Evolutionary conservation across 2,329 filamentous ascomycete genomes (phyloP).

Genomic region (Cladosporium austrohemisphaericum): DNA sequence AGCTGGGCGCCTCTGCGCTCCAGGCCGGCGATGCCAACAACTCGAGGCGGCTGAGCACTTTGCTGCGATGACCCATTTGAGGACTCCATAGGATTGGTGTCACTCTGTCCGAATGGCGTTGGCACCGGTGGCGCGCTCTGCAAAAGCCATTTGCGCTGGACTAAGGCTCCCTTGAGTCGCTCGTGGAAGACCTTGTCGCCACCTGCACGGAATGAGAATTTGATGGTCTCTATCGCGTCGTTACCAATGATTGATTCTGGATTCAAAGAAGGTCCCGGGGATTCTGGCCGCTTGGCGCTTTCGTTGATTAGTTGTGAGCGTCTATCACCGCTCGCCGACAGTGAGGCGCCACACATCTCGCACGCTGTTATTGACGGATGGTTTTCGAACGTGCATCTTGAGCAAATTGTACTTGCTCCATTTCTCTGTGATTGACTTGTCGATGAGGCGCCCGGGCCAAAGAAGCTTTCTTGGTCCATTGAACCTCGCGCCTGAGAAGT

Average conservation of each 20-base stretch:
- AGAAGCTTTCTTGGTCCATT: background rate
- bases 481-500: background rate
- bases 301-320: conserved; percentile 35
- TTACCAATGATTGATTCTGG: conserved; percentile 43
- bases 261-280: conserved; percentile 68
- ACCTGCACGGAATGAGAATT: conserved; percentile 84
- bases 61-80: conserved; percentile 22
- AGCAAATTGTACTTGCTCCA: conserved; percentile 50
- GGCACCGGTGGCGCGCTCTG: conserved; percentile 86
- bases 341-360: conserved; percentile 82
- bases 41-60: conserved; percentile 45
- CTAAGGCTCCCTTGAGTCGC: conserved; percentile 77
- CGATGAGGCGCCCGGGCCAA: background rate
- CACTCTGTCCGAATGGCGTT: conserved; percentile 46
- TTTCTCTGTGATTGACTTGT: background rate
- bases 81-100: conserved; percentile 29
- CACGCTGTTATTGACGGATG: conserved; percentile 81
- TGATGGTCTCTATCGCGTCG: conserved; percentile 71
- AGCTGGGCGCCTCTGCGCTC: conserved; percentile 81
- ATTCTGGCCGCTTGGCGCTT: conserved; percentile 56
- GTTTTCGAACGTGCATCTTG: conserved; percentile 89
- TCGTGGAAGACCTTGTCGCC: conserved; percentile 90
- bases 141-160: conserved; percentile 93
- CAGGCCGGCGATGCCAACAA: conserved; percentile 85
- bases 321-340: conserved; percentile 53